phyloP scores from a whole-genome alignment of 176 grass and related monocot species.

The Oryza meridionalis region DNA sequence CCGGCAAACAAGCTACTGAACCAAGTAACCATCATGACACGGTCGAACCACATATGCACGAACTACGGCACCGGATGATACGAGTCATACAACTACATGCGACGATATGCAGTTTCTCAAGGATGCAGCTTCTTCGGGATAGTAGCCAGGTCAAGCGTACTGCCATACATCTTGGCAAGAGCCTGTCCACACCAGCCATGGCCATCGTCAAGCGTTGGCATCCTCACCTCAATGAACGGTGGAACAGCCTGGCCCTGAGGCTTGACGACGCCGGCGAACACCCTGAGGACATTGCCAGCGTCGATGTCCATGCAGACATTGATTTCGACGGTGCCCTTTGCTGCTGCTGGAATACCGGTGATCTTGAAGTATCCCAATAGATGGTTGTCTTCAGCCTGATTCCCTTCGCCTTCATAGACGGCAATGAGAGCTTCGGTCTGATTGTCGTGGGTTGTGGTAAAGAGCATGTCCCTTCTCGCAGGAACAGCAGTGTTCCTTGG shows the following conservation, averaged over 20 bases:
- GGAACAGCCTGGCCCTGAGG: constrained; percentile 24
- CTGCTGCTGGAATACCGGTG: constrained; percentile 49
- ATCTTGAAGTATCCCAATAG: constrained; percentile 74
- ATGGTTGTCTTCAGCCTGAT: constrained; percentile 55
- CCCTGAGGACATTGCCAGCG: constrained; percentile 51
- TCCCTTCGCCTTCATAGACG: constrained; percentile 70
- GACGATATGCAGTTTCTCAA: constrained; percentile 3
- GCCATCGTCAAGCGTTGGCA: constrained; percentile 68
- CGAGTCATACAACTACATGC: not conserved
- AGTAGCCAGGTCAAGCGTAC: constrained; percentile 46
- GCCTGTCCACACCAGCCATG: constrained; percentile 67
- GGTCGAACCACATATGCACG: not conserved
- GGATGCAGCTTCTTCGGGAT: constrained; percentile 60
- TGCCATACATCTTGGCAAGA: constrained; percentile 51
- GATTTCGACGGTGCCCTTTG: constrained; percentile 55
- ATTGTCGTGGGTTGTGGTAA: constrained; percentile 55
- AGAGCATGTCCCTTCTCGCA: constrained; percentile 61
- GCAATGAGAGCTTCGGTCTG: constrained; percentile 59
- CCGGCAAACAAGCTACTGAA: not conserved
- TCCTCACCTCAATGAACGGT: constrained; percentile 67
- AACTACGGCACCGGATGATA: not conserved
- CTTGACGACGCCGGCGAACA: constrained; percentile 49
- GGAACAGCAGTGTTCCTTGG: constrained; percentile 64
- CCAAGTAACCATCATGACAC: not conserved
- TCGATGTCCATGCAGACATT: constrained; percentile 79